A percentile compares a stretch with the other conserved stretches of the same genome.
phyloP scores from a whole-genome alignment of 331 rosid genomes.

The Acacia pycnantha region DNA sequence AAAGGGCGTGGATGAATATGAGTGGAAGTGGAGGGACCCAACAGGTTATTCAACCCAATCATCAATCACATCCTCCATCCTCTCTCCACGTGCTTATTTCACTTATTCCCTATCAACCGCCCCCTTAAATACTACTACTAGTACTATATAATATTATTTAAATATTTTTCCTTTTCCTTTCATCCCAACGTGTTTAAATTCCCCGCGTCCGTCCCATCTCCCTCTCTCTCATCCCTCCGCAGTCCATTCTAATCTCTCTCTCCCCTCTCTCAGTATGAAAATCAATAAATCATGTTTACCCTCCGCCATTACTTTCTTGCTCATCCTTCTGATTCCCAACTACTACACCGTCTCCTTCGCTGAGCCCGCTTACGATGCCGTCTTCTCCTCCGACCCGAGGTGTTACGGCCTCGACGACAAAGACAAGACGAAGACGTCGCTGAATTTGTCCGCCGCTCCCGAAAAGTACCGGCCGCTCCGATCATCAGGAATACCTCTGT shows the following conservation, averaged over 20 bases:
- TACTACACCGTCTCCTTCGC: background rate
- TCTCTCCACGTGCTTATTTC: conserved; percentile 35
- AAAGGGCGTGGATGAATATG: background rate
- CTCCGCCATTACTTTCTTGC: background rate
- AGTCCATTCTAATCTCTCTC: too few relatives aligned
- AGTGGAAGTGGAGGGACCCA: background rate
- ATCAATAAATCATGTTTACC: background rate
- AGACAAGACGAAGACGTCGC: background rate
- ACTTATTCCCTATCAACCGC: background rate
- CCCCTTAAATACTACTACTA: background rate
- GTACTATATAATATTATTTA: background rate
- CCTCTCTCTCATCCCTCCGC: background rate
- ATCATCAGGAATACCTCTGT: background rate
- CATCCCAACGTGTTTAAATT: conserved; percentile 63
- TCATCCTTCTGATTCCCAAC: background rate
- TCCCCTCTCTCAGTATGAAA: conserved; percentile 28
- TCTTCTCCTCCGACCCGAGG: conserved; percentile 33
- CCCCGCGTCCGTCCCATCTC: background rate
- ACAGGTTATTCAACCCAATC: background rate
- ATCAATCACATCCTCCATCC: background rate
- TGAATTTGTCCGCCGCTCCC: background rate
- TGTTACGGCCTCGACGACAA: conserved; percentile 22
- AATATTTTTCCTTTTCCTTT: background rate
- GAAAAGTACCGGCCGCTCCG: conserved; percentile 23
- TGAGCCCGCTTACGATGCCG: conserved; percentile 13